phyloP scores from a whole-genome alignment of 2,329 filamentous ascomycete species.

The Trichoderma asperellum region DNA sequence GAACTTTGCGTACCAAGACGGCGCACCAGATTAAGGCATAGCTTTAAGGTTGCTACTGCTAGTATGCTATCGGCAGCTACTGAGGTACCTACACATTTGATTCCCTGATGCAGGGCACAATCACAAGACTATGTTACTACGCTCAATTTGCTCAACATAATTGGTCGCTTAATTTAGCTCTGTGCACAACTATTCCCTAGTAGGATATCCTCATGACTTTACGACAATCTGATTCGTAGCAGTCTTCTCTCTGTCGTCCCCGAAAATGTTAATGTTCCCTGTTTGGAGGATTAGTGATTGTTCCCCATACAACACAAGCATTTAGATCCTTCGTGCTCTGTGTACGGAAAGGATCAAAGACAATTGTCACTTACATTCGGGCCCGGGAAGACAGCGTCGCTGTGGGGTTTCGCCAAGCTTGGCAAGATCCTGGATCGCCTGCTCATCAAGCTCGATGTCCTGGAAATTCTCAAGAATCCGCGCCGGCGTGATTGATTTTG shows the following conservation, averaged over 20 bases:
- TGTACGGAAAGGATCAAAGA: not conserved
- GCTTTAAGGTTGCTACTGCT: not conserved
- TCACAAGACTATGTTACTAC: not conserved
- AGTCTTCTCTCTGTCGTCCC: not conserved
- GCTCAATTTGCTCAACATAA: not conserved
- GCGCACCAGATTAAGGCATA: not conserved
- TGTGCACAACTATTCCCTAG: not conserved
- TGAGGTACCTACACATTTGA: not conserved
- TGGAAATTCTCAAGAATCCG: slow-evolving; percentile 73
- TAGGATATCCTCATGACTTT: not conserved
- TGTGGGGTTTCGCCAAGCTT: slow-evolving; percentile 59
- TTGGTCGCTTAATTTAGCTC: not conserved
- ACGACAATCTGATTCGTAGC: slow-evolving; percentile 6
- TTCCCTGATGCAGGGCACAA: not conserved
- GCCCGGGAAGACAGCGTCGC: slow-evolving; percentile 50
- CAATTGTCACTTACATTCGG: not conserved
- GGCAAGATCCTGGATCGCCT: slow-evolving; percentile 63
- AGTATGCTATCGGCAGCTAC: not conserved
- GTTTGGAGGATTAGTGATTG: not conserved
- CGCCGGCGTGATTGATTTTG: slow-evolving; percentile 70
- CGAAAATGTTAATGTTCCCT: slow-evolving; percentile 14
- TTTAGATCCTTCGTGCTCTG: not conserved
- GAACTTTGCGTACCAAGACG: not conserved
- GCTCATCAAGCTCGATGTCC: slow-evolving; percentile 63
- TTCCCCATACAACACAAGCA: not conserved